A percentile compares a stretch with the other conserved stretches of the same genome.
phyloP scores from a whole-genome alignment of 192 early-diverging fungal species.

The Lobulomyces angularis region DNA sequence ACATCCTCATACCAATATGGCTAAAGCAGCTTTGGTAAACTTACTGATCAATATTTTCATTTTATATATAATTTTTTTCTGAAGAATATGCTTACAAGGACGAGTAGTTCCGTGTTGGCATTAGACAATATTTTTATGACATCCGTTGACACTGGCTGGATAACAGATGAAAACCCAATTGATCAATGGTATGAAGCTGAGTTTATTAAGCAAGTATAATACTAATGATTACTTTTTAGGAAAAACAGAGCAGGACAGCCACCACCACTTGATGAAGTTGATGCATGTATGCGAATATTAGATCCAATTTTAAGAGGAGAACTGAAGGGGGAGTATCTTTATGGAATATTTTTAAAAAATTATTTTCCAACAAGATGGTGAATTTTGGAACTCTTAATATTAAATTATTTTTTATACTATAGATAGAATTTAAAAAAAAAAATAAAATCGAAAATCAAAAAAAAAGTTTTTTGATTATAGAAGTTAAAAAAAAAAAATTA shows the following conservation, averaged over 20 bases:
- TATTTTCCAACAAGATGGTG: conserved; percentile 39
- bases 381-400: background rate
- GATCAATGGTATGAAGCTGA: conserved; percentile 27
- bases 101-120: conserved; percentile 29
- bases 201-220: too few species aligned
- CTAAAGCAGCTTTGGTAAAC: conserved; percentile 13
- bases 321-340: conserved; percentile 22
- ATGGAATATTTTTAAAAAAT: conserved; percentile 45
- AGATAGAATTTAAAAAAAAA: too few species aligned
- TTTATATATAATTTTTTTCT: conserved; percentile 26
- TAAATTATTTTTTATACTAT: too few species aligned
- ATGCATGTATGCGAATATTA: conserved; percentile 38
- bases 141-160: conserved; percentile 47
- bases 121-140: conserved; percentile 39
- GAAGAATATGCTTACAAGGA: conserved; percentile 51
- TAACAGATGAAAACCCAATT: conserved; percentile 44
- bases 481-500: too few species aligned
- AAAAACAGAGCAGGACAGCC: conserved; percentile 24
- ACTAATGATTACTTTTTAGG: too few species aligned
- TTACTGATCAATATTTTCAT: conserved; percentile 7
- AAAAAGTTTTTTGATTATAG: too few species aligned
- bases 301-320: conserved; percentile 40
- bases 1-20: conserved; percentile 38
- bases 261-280: conserved; percentile 43
- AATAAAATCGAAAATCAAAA: too few species aligned